Evolutionary conservation across 2,329 filamentous ascomycete species (phyloP).

Genomic region (Magnaporthiopsis rhizophila): DNA sequence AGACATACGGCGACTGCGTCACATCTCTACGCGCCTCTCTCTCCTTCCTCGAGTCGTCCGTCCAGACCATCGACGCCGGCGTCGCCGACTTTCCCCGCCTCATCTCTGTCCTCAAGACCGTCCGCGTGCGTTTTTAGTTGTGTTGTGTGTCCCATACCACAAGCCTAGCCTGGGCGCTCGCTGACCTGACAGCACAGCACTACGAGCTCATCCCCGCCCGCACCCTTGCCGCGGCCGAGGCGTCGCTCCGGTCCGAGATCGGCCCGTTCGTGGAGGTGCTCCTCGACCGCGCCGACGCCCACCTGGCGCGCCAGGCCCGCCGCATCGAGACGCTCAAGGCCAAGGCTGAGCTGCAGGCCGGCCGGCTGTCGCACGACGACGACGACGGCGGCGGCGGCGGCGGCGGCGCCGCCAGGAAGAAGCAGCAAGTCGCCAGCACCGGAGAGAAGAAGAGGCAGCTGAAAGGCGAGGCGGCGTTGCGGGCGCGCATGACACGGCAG

Average conservation of each 20-base stretch:
- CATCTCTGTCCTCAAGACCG: constrained; percentile 45
- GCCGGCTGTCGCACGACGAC: constrained; percentile 36
- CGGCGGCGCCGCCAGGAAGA: constrained; percentile 13
- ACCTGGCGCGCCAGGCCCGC: constrained; percentile 74
- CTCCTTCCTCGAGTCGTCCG: constrained; percentile 52
- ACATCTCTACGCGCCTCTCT: constrained; percentile 52
- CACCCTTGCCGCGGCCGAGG: constrained; percentile 72
- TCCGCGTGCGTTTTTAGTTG: constrained; percentile 35
- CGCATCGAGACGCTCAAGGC: constrained; percentile 79
- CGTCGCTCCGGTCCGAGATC: constrained; percentile 79
- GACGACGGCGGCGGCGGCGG: constrained; percentile 2
- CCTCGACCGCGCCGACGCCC: constrained; percentile 71
- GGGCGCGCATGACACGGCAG: constrained; percentile 58
- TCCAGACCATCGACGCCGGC: constrained; percentile 46
- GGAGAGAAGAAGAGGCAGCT: constrained; percentile 35
- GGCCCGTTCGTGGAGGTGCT: constrained; percentile 77
- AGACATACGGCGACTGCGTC: constrained; percentile 49
- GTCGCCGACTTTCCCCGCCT: constrained; percentile 52
- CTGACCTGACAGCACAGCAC: constrained; percentile 46
- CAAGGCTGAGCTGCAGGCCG: constrained; percentile 75
- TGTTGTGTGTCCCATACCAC: neutral
- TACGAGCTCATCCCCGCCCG: constrained; percentile 88
- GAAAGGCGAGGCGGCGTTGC: constrained; percentile 36
- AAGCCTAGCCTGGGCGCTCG: constrained; percentile 2
- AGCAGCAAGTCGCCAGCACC: constrained; percentile 10